Conservation (phyloP, 176 grass and related monocot genomes). For the Otatea glauca region DNA sequence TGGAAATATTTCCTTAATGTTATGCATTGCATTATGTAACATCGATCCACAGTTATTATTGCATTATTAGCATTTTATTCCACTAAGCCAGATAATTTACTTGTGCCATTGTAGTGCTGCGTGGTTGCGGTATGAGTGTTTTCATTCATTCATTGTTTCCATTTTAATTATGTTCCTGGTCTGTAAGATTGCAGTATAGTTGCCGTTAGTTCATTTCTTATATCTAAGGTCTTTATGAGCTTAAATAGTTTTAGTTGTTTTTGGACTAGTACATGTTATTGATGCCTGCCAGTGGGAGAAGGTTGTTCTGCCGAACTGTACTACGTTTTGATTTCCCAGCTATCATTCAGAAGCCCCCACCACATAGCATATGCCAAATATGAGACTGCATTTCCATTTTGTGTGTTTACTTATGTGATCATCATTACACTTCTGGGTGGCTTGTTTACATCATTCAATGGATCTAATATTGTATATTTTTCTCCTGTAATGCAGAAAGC, state of each 20-base stretch:
- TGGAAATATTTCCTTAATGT: constrained; percentile 1
- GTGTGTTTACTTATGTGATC: neutral
- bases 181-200: neutral
- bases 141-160: neutral
- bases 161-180: neutral
- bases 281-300: neutral
- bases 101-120: neutral
- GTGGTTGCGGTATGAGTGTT: neutral
- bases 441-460: neutral
- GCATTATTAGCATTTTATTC: neutral
- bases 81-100: neutral
- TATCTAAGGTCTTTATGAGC: neutral
- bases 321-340: neutral
- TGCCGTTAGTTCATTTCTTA: constrained; percentile 19
- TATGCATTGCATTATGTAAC: neutral
- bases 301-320: neutral
- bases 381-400: neutral
- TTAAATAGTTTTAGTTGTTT: constrained; percentile 17
- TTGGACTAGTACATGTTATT: neutral
- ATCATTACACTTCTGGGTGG: neutral
- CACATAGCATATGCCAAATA: constrained; percentile 14
- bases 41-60: neutral
- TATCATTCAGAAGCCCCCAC: neutral
- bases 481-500: constrained; percentile 64
- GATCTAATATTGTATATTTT: constrained; percentile 33